Evolutionary conservation across 768 basidiomycete genomes (phyloP), one percentile per base, ranked within the genome.

Genomic region (Candolleomyces efflorescens): DNA sequence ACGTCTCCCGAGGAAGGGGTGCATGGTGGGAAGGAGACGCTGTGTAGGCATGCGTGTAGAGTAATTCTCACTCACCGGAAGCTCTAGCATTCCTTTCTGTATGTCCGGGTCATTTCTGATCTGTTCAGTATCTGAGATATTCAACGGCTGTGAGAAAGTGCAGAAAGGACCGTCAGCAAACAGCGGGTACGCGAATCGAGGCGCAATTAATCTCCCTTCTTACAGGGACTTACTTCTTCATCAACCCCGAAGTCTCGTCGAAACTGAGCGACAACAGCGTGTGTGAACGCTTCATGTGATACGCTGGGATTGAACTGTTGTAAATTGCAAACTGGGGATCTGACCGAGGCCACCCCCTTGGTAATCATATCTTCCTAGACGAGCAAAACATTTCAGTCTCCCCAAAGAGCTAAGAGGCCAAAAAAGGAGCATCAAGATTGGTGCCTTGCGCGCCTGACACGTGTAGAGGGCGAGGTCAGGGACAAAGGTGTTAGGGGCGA

Each of bases 251-350:
- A 92, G 60, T 83, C 80, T 23, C 79, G 65, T 24, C 71, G 75
- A 65, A 98, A 99, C 60, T 87, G 84, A 3, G 71, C 57, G 10
- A 87, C 73, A 17, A 96, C 83, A 15, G 90, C 87, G 4, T 76
- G 62, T 24, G 87, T 77, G 67, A 98, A 98, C 0, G 68, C 62
- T 13, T 86, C 82, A 64, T 98, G 93, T 7, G 78, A 82, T 47
- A 87, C 72, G 3, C 64, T 58, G 3, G 76, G 60, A 55, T 73
- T 76, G 64, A 77, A 83, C 59, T 83, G 79, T 38, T 74, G 77
- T 32, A 98, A 77, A 63, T 97, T 98, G 65, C 86, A 84, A 0
- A 98, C 96, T 0, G 94, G 92, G 1, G 96, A 97, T 49, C 92
- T 88, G 15, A 98, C 91, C 22, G 94, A 98, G 1, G 86, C 84